Evolutionary conservation across 306 rosid genomes (phyloP).

Genomic region (Vigna trinervia): DNA sequence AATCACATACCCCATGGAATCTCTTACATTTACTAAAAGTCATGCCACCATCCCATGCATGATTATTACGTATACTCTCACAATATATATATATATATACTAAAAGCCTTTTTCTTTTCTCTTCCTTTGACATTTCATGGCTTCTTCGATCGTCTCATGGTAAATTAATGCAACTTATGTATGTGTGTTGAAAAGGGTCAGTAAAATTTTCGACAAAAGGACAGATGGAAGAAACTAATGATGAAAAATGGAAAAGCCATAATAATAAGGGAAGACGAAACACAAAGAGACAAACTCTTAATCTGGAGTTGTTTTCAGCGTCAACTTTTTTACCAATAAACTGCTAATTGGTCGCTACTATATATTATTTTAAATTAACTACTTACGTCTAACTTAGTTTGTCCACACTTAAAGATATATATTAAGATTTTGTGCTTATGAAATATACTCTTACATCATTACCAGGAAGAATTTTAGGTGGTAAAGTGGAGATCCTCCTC

Average conservation of each 20-base stretch:
- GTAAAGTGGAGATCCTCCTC: slow-evolving; percentile 31
- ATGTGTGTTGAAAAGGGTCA: background rate
- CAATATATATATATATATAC: no score
- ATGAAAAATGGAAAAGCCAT: slow-evolving; percentile 39
- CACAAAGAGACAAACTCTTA: slow-evolving; percentile 55
- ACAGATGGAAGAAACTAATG: slow-evolving; percentile 38
- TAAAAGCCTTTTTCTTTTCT: background rate
- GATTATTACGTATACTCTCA: slow-evolving; percentile 64
- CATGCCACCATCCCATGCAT: slow-evolving; percentile 78
- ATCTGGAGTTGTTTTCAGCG: slow-evolving; percentile 54
- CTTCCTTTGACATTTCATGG: background rate
- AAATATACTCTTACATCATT: slow-evolving; percentile 45
- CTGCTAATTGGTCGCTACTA: slow-evolving; percentile 36
- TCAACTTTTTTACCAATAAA: slow-evolving; percentile 50
- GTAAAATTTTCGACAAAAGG: slow-evolving; percentile 23
- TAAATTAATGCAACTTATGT: background rate
- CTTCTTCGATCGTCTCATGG: background rate
- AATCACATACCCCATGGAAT: slow-evolving; percentile 46
- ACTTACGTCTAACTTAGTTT: slow-evolving; percentile 44
- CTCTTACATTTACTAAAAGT: slow-evolving; percentile 48
- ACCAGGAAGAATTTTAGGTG: slow-evolving; percentile 43
- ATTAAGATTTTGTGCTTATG: slow-evolving; percentile 39
- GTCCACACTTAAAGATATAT: slow-evolving; percentile 46
- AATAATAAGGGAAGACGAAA: slow-evolving; percentile 10
- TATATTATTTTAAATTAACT: slow-evolving; percentile 41